Percentiles rank a stretch among this genome's conserved stretches.
phyloP scores from a whole-genome alignment of 768 basidiomycete species.

The Lyophyllum atratum region DNA sequence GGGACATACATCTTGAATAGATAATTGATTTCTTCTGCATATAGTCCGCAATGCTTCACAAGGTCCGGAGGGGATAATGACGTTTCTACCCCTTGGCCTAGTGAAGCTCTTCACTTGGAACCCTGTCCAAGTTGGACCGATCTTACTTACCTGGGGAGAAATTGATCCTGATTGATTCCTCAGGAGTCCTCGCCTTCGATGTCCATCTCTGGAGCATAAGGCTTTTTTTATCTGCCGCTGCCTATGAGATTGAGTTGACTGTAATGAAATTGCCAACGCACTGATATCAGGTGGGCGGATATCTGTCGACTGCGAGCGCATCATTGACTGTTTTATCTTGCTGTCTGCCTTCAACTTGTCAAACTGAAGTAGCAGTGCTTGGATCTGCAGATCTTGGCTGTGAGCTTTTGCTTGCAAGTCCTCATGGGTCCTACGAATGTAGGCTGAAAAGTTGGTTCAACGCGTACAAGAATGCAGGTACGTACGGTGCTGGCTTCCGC shows the following conservation, averaged over 20 bases:
- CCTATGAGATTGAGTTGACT: not conserved
- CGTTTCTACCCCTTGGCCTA: not conserved
- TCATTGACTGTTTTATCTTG: constrained; percentile 44
- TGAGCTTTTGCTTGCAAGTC: constrained; percentile 49
- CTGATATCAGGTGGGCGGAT: constrained; percentile 8
- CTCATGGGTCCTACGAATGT: constrained; percentile 49
- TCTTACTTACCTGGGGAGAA: constrained; percentile 37
- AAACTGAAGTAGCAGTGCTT: constrained; percentile 42
- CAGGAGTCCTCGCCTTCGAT: constrained; percentile 34
- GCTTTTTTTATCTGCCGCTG: constrained; percentile 7
- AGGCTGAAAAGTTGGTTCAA: not conserved
- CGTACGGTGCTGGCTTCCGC: constrained; percentile 58
- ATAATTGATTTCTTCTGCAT: constrained; percentile 50
- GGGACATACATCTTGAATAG: constrained; percentile 53
- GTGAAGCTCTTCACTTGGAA: not conserved
- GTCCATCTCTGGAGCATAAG: constrained; percentile 15
- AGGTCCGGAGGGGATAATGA: constrained; percentile 41
- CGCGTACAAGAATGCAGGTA: not conserved
- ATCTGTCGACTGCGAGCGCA: constrained; percentile 25
- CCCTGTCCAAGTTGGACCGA: not conserved
- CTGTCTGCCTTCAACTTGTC: constrained; percentile 41
- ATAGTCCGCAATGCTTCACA: constrained; percentile 47
- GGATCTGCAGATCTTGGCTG: constrained; percentile 47
- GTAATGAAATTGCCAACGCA: not conserved
- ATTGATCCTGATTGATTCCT: constrained; percentile 34